Evolutionary conservation across 345 rosid genomes (phyloP), one percentile per base, ranked within the genome.

Genomic region (Microthlaspi erraticum): DNA sequence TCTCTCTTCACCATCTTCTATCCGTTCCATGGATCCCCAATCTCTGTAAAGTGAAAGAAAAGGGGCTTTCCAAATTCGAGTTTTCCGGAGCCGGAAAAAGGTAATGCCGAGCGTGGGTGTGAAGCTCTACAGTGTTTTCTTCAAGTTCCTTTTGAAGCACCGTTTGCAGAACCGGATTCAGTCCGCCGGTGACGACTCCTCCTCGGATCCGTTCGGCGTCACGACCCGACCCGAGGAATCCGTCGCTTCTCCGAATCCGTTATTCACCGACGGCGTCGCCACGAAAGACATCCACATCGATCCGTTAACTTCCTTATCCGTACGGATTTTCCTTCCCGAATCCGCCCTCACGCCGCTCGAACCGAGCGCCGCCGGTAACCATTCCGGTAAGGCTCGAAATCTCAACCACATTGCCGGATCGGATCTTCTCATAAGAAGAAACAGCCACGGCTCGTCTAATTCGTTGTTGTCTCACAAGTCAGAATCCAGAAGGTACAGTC

Each of bases 211-310:
- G 0, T 89, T 86, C 31, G 95, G 97, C 10, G 85, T 88, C 56
- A 81, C 91, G 3, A 81, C 97, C 73, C 86, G 97, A 46, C 85
- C 97, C 18, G 93, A 94, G 26, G 97, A 91, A 71, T 78, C 97
- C 36, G 88, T 83, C 9, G 70, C 85, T 49, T 77, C 97, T 11
- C 65, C 89, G 49, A 89, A 89, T 60, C 97, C 99, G 14, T 78
- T 85, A 13, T 89, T 94, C 81, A 70, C 87, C 42, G 97, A 91
- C 67, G 97, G 97, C 36, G 95, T 91, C 50, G 97, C 97, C 26
- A 91, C 97, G 41, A 91, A 89, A 81, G 99, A 94, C 68, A 89
- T 94, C 78, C 97, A 94, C 65, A 89, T 91, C 81, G 95, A 89
- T 80, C 88, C 99, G 10, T 81, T 85, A 29, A 88, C 93, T 26